These are phyloP conservation scores for Aphanomyces euteiches DNA, from an alignment of 352 stramenopile genomes.

Conservation along the genomic window DNA sequence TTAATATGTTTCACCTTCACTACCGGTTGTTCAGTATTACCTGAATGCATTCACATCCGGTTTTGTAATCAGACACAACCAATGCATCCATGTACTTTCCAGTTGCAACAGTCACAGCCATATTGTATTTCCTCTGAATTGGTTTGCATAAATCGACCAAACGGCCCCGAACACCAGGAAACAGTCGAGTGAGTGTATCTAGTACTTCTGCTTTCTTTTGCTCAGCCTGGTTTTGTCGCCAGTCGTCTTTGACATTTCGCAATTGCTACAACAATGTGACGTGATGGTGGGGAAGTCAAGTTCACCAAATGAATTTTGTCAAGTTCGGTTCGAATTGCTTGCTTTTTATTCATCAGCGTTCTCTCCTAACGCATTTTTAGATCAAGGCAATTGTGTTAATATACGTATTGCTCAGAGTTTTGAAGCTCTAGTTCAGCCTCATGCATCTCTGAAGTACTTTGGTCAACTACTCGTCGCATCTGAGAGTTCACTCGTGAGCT, in stretches of 20 bases:
- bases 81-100: constrained; percentile 97
- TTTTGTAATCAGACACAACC: constrained; percentile 76
- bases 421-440: constrained; percentile 52
- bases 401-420: constrained; percentile 53
- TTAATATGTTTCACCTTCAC: background rate
- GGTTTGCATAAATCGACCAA: constrained; percentile 97
- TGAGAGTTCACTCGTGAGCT: constrained; percentile 28
- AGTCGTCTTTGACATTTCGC: constrained; percentile 89
- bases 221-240: constrained; percentile 89
- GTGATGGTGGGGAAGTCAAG: background rate
- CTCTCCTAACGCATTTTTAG: constrained; percentile 15
- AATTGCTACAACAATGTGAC: constrained; percentile 72
- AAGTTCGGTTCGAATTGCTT: constrained; percentile 60
- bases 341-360: constrained; percentile 44
- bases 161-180: constrained; percentile 91
- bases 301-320: constrained; percentile 40
- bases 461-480: constrained; percentile 65
- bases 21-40: background rate
- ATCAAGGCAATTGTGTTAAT: background rate
- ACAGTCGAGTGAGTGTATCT: constrained; percentile 82
- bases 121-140: constrained; percentile 94
- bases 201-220: constrained; percentile 68
- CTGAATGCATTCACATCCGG: constrained; percentile 79
- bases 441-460: constrained; percentile 56
- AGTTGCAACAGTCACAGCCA: constrained; percentile 96